A percentile compares a stretch with the other conserved stretches of the same genome.
These are phyloP conservation scores for Filosporella fistucella DNA, from an alignment of 495 filamentous ascomycete species.

Conservation along the genomic window DNA sequence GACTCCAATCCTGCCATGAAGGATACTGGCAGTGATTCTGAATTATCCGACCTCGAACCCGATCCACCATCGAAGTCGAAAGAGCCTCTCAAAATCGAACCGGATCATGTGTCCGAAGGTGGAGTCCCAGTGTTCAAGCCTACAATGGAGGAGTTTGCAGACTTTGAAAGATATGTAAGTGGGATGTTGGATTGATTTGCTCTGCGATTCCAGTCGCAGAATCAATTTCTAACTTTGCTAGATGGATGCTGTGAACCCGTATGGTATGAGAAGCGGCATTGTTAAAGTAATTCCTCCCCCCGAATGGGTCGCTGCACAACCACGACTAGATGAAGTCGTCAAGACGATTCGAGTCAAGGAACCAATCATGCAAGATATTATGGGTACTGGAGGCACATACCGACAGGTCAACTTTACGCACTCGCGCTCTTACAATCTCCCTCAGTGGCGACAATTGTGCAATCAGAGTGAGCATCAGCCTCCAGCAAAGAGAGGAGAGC, in stretches of 20 bases:
- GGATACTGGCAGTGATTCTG: conserved; percentile 40
- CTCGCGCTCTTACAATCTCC: conserved; percentile 91
- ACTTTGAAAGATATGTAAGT: conserved; percentile 80
- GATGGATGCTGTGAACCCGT: conserved; percentile 74
- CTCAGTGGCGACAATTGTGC: conserved; percentile 89
- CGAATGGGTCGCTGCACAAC: conserved; percentile 85
- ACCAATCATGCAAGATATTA: conserved; percentile 96
- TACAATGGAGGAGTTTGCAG: conserved; percentile 89
- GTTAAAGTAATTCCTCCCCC: conserved; percentile 90
- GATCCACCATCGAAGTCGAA: conserved; percentile 43
- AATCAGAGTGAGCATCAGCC: conserved; percentile 94
- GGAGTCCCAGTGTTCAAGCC: conserved; percentile 95
- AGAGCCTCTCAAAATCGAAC: conserved; percentile 39
- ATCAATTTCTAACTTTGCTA: too few relatives aligned
- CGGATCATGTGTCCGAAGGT: conserved; percentile 81
- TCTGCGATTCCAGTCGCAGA: not conserved
- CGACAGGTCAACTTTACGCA: conserved; percentile 95
- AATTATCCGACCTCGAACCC: conserved; percentile 52
- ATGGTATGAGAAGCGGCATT: conserved; percentile 96
- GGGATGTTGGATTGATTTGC: not conserved
- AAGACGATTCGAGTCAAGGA: conserved; percentile 93
- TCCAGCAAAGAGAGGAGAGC: conserved; percentile 87
- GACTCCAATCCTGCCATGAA: conserved; percentile 17
- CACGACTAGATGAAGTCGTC: conserved; percentile 74
- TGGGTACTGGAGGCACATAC: conserved; percentile 88